Conservation (phyloP, 208 protist species). For the Crithidia expoeki region DNA sequence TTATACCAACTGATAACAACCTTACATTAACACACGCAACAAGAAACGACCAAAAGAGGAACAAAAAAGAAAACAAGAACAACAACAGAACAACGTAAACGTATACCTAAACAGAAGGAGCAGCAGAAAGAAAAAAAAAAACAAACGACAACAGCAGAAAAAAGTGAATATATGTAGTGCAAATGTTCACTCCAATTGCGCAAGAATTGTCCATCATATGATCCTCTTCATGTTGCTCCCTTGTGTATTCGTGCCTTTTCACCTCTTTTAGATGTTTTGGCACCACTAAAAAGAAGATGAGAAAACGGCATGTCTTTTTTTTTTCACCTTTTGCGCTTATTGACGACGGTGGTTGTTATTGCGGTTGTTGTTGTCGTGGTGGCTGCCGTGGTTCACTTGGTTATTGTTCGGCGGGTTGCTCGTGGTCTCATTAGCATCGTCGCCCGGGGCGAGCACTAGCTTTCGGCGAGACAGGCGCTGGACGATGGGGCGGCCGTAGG, state of each 20-base stretch:
- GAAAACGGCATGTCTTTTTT: not conserved
- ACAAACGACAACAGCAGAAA: not conserved
- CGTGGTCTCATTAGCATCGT: conserved; percentile 31
- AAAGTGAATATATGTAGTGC: too few species aligned
- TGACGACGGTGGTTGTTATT: conserved; percentile 24
- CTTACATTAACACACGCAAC: too few species aligned
- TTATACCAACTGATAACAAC: too few species aligned
- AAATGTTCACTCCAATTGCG: too few species aligned
- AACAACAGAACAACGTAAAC: not conserved
- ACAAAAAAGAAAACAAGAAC: not conserved
- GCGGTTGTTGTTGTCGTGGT: conserved; percentile 16
- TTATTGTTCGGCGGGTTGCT: conserved; percentile 14
- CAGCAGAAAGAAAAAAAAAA: not conserved
- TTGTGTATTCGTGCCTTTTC: too few species aligned
- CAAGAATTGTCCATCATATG: too few species aligned
- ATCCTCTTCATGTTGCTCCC: too few species aligned
- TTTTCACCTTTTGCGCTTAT: not conserved
- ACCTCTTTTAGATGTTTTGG: too few species aligned
- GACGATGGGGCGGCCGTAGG: conserved; percentile 97
- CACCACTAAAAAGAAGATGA: not conserved
- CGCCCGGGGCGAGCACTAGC: conserved; percentile 64
- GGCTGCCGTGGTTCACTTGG: conserved; percentile 4
- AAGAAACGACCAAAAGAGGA: too few species aligned
- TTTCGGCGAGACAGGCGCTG: conserved; percentile 88
- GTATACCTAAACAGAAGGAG: not conserved